Conservation (phyloP, 164 flowering plant species). For the Aristolochia fimbriata region DNA sequence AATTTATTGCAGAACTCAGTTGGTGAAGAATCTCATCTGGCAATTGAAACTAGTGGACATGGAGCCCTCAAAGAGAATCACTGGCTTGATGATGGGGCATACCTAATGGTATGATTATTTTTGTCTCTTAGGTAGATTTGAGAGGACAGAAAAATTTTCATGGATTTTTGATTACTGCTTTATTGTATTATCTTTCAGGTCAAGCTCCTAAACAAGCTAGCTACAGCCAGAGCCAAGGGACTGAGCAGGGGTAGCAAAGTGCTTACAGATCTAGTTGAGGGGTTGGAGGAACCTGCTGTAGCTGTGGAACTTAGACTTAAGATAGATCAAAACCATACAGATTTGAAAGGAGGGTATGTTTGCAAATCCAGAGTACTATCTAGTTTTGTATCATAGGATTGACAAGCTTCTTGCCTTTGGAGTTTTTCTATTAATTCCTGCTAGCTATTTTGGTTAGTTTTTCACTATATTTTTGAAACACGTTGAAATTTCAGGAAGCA, state of each 20-base stretch:
- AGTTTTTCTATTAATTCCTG: too few relatives aligned
- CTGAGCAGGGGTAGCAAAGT: slow-evolving; percentile 71
- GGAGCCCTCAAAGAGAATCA: slow-evolving; percentile 98
- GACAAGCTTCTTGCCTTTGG: too few relatives aligned
- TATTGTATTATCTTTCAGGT: slow-evolving; percentile 42
- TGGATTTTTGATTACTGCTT: not conserved
- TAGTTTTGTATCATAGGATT: too few relatives aligned
- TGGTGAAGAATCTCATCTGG: slow-evolving; percentile 94
- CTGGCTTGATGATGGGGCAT: slow-evolving; percentile 99
- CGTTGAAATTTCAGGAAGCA: too few relatives aligned
- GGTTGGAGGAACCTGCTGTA: slow-evolving; percentile 73
- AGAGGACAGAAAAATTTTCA: too few relatives aligned
- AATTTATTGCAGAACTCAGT: slow-evolving; percentile 57
- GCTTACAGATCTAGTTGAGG: slow-evolving; percentile 79
- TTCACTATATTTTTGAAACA: too few relatives aligned
- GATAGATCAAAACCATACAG: slow-evolving; percentile 73
- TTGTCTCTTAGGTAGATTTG: not conserved
- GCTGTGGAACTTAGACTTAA: slow-evolving; percentile 80
- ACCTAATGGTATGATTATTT: slow-evolving; percentile 63
- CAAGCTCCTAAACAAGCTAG: slow-evolving; percentile 88
- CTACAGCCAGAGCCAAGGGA: slow-evolving; percentile 83
- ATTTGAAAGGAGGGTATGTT: slow-evolving; percentile 77
- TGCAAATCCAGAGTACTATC: too few relatives aligned
- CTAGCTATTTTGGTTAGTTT: too few relatives aligned
- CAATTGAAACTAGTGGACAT: slow-evolving; percentile 99